phyloP scores from a whole-genome alignment of 345 rosid species.

The Acer campestre region DNA sequence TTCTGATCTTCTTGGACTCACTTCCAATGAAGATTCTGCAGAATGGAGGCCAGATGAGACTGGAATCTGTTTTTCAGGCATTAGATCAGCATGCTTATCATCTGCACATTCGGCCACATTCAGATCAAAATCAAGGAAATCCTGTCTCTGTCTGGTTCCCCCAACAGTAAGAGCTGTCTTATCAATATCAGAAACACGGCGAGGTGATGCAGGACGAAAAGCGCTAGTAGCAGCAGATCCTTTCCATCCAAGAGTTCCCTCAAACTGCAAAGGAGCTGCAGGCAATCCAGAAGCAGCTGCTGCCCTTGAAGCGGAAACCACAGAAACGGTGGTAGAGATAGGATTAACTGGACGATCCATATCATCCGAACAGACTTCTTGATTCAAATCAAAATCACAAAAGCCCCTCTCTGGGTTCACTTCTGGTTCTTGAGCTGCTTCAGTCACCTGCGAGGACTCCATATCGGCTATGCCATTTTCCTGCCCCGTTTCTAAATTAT shows the following conservation, averaged over 20 bases:
- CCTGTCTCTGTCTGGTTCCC: constrained; percentile 45
- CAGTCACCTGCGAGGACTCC: constrained; percentile 61
- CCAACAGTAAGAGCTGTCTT: constrained; percentile 35
- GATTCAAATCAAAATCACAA: constrained; percentile 81
- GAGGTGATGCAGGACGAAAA: constrained; percentile 69
- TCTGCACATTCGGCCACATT: constrained; percentile 79
- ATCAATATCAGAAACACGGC: constrained; percentile 44
- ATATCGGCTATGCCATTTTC: constrained; percentile 47
- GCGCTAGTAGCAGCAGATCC: constrained; percentile 79
- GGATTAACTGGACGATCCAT: constrained; percentile 49
- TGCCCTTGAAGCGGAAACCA: constrained; percentile 64
- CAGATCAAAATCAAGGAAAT: constrained; percentile 73
- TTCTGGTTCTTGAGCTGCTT: constrained; percentile 56
- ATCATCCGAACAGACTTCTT: constrained; percentile 78
- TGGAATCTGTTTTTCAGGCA: constrained; percentile 48
- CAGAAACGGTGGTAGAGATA: constrained; percentile 48
- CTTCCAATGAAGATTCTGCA: constrained; percentile 68
- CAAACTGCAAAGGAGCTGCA: constrained; percentile 64
- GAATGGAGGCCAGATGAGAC: constrained; percentile 52
- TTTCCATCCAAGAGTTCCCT: constrained; percentile 72
- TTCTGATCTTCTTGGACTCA: constrained; percentile 57
- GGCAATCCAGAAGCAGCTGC: constrained; percentile 58
- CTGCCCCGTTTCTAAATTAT: constrained; percentile 34
- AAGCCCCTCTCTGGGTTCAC: constrained; percentile 52
- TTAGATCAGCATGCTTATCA: constrained; percentile 53